Conservation (phyloP, 305 asterid species). For the Fraxinus dipetala region DNA sequence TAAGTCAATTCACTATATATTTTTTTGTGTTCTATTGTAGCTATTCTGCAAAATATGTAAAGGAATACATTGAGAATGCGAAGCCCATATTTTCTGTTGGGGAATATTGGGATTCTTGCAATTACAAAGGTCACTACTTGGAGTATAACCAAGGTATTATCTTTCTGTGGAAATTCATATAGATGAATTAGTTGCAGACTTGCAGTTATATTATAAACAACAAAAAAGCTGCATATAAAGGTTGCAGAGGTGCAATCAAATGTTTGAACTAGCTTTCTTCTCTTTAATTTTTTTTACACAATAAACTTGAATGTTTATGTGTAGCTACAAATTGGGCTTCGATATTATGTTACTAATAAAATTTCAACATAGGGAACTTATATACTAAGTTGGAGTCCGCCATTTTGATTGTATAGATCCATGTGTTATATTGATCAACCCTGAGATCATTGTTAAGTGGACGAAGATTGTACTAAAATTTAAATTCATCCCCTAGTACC, state of each 20-base stretch:
- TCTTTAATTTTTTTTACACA: background rate
- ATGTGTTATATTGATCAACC: background rate
- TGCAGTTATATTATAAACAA: background rate
- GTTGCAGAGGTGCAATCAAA: background rate
- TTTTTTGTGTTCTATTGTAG: conserved; percentile 35
- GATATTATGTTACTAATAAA: background rate
- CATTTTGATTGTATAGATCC: background rate
- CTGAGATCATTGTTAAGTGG: background rate
- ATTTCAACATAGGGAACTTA: background rate
- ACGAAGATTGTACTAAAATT: background rate
- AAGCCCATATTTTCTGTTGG: conserved; percentile 86
- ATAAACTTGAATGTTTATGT: conserved; percentile 59
- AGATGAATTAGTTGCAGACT: background rate
- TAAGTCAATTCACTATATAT: conserved; percentile 12
- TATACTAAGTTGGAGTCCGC: background rate
- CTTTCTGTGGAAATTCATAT: background rate
- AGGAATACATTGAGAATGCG: conserved; percentile 71
- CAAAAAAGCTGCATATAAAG: background rate
- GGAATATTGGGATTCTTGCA: conserved; percentile 93
- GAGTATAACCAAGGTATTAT: conserved; percentile 82
- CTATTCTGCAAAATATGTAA: conserved; percentile 75
- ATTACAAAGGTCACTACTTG: conserved; percentile 65
- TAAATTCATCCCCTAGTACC: background rate
- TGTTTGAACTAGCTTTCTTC: background rate
- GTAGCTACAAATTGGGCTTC: background rate